phyloP scores from a whole-genome alignment of 2,329 filamentous ascomycete genomes.

The Colletotrichum sp. region DNA sequence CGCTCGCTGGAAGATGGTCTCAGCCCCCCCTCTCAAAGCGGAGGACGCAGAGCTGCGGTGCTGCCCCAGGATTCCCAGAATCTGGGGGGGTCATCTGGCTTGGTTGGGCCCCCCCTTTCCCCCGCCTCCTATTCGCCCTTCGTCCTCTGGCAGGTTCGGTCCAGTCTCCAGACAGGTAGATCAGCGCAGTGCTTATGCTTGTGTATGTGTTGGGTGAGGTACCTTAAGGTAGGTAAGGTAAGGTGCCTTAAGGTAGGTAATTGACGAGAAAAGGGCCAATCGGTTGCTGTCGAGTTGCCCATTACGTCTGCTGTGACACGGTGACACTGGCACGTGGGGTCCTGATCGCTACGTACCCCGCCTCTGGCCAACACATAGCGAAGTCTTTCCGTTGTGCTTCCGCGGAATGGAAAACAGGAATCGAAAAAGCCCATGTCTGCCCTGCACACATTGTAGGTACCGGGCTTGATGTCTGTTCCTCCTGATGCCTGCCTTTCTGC shows the following conservation, averaged over 20 bases:
- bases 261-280: not conserved
- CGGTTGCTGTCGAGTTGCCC: not conserved
- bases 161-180: not conserved
- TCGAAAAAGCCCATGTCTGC: not conserved
- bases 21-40: not conserved
- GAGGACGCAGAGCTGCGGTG: not conserved
- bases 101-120: not conserved
- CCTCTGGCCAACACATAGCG: not conserved
- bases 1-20: not conserved
- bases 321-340: conserved; percentile 2
- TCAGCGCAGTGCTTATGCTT: not conserved
- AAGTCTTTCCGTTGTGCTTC: not conserved
- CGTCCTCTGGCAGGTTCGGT: not conserved
- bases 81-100: conserved; percentile 8
- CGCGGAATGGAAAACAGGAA: not conserved
- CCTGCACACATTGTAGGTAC: not conserved
- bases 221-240: not conserved
- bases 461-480: not conserved
- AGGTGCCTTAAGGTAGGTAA: not conserved
- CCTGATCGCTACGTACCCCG: not conserved
- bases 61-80: conserved; percentile 7
- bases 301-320: conserved; percentile 8
- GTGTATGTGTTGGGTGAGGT: not conserved
- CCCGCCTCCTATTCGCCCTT: not conserved
- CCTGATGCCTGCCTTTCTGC: not conserved